phyloP scores from a whole-genome alignment of 345 rosid genomes.

The Syzygium oleosum region DNA sequence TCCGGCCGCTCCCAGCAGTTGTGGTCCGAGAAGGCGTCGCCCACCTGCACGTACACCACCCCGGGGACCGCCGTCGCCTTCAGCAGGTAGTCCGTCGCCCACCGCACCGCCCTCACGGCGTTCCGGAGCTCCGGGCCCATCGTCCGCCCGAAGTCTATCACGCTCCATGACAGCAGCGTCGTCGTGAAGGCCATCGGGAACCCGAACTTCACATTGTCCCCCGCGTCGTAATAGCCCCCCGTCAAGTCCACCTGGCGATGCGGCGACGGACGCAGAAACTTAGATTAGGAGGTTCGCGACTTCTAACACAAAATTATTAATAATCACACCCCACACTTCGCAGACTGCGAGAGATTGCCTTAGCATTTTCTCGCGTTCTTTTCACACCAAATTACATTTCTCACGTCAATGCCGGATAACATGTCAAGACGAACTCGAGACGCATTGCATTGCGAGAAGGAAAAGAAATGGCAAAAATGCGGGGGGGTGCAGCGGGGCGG shows the following conservation, averaged over 20 bases:
- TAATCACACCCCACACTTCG: background rate
- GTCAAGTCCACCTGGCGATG: conserved; percentile 54
- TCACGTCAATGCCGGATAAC: background rate
- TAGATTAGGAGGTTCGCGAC: background rate
- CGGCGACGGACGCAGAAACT: background rate
- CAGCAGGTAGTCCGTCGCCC: conserved; percentile 85
- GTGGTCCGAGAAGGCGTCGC: conserved; percentile 80
- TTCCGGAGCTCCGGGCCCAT: conserved; percentile 71
- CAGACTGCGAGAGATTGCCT: background rate
- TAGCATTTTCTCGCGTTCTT: background rate
- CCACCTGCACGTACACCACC: conserved; percentile 70
- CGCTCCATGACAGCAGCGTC: conserved; percentile 85
- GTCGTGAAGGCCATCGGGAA: conserved; percentile 97
- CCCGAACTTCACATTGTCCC: conserved; percentile 91
- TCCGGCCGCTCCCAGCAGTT: conserved; percentile 96
- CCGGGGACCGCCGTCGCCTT: conserved; percentile 67
- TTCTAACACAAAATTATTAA: too few species aligned
- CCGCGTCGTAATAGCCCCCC: conserved; percentile 97
- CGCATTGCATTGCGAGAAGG: background rate
- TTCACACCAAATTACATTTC: background rate
- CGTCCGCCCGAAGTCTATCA: conserved; percentile 74
- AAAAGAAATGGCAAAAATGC: background rate
- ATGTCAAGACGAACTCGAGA: background rate
- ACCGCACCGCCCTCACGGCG: conserved; percentile 65
- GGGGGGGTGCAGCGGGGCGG: conserved; percentile 5